Evolutionary conservation across 2,329 filamentous ascomycete genomes (phyloP), one percentile per base, ranked within the genome.

Genomic region (Aspergillus transmontanensis): DNA sequence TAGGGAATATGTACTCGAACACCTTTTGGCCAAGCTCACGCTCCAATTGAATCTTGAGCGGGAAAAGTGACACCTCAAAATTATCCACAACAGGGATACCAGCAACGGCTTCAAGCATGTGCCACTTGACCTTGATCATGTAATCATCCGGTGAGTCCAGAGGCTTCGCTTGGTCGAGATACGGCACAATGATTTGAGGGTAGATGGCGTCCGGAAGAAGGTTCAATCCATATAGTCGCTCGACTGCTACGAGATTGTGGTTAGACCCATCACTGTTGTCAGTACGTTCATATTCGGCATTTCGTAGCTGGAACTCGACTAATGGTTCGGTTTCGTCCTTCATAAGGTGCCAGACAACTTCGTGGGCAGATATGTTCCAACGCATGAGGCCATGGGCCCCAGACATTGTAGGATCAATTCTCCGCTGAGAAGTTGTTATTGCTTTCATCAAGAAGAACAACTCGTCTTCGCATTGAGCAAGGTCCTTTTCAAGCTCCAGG

Each of bases 371-470:
- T 63, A 99, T 93, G 75, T 93, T 95, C 91, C 94, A 97, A 70
- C 92, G 90, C 59, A 99, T 79, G 46, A 97, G 82, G 6, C 93
- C 93, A 64, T 87, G 94, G 61, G 89, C 90, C 66, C 93, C 87
- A 7, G 88, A 87, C 57, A 87, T 83, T 43, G 79, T 79, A 54
- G 86, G 86, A 64, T 90, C 88, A 66, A 88, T 89, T 75, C 94
- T 95, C 64, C 93, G 86, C 78, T 99, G 95, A 6, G 94, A 96
- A 3, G 93, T 96, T 1, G 95, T 99, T 75, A 99, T 99, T 45
- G 95, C 96, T 73, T 99, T 98, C 95, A 99, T 98, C 83, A 99
- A 91, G 81, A 99, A 99, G 84, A 99, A 99, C 10, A 99, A 81
- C 77, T 99, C 96, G 72, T 99, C 95, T 76, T 98, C 95, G 72